These are phyloP conservation scores for Amylostereum chailletii DNA, from an alignment of 1,284 basidiomycete genomes.

Conservation along the genomic window DNA sequence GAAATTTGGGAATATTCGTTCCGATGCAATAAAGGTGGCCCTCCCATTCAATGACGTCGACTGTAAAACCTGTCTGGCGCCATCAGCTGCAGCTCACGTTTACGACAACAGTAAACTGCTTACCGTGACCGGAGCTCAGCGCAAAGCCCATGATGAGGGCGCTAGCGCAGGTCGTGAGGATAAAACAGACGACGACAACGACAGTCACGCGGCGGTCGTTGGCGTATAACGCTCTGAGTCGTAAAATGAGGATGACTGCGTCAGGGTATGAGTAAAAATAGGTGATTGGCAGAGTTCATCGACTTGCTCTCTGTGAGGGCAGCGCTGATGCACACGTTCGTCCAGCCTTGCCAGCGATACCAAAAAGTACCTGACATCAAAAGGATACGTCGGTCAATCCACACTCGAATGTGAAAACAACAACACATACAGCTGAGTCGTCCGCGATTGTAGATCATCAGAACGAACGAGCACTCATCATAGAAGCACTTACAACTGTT, in stretches of 20 bases:
- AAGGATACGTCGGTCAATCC: too few species aligned
- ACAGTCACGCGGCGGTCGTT: neutral
- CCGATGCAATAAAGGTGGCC: neutral
- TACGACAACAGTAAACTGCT: neutral
- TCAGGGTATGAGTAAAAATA: neutral
- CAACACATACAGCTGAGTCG: too few species aligned
- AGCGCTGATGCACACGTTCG: neutral
- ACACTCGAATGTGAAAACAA: too few species aligned
- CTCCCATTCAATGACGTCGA: neutral
- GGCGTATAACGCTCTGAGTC: neutral
- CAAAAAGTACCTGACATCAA: neutral
- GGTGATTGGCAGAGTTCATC: neutral
- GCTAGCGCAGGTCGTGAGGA: neutral
- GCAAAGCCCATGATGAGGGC: neutral
- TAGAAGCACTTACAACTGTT: too few species aligned
- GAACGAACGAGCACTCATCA: too few species aligned
- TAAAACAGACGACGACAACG: neutral
- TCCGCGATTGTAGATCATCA: too few species aligned
- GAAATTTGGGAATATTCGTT: neutral
- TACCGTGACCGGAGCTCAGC: neutral
- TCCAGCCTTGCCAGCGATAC: conserved; percentile 1
- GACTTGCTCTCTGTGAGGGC: neutral
- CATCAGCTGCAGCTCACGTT: too few species aligned
- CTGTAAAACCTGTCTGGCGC: neutral
- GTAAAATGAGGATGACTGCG: neutral